phyloP scores from a whole-genome alignment of 2,329 filamentous ascomycete species.

The Aspergillus hortae region DNA sequence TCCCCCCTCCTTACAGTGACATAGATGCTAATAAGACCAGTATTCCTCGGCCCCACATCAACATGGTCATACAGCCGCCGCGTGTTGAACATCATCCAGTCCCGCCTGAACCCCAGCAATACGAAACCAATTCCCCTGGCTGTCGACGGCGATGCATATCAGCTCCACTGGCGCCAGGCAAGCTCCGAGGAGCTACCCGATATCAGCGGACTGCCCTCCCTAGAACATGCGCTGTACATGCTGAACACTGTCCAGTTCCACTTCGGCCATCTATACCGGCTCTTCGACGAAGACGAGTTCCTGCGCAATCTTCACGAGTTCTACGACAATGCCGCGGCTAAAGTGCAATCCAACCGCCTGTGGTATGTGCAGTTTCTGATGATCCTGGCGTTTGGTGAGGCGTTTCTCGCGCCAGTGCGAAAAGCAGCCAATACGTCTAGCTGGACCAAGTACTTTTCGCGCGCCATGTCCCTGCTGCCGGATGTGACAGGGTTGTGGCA shows the following conservation, averaged over 20 bases:
- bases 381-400: constrained; percentile 52
- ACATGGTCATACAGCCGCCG: constrained; percentile 54
- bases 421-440: constrained; percentile 39
- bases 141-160: constrained; percentile 49
- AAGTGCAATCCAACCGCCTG: constrained; percentile 28
- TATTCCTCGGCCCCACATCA: constrained; percentile 52
- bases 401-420: constrained; percentile 41
- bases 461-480: constrained; percentile 41
- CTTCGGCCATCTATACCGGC: constrained; percentile 51
- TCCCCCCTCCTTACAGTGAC: rapidly evolving
- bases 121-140: constrained; percentile 37
- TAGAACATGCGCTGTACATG: constrained; percentile 51
- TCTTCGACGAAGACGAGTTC: constrained; percentile 52
- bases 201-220: constrained; percentile 42
- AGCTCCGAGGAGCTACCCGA: constrained; percentile 29
- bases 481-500: constrained; percentile 38
- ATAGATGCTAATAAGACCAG: constrained; percentile 23
- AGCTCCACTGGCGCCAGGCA: constrained; percentile 46
- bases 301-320: constrained; percentile 40
- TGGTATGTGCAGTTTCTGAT: constrained; percentile 52
- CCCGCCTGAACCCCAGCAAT: constrained; percentile 41
- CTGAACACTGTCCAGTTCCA: constrained; percentile 56
- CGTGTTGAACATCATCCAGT: constrained; percentile 46
- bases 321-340: constrained; percentile 31
- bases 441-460: constrained; percentile 40